Evolutionary conservation across 2,329 filamentous ascomycete species (phyloP).

Genomic region (Incumbomyces delicatus): DNA sequence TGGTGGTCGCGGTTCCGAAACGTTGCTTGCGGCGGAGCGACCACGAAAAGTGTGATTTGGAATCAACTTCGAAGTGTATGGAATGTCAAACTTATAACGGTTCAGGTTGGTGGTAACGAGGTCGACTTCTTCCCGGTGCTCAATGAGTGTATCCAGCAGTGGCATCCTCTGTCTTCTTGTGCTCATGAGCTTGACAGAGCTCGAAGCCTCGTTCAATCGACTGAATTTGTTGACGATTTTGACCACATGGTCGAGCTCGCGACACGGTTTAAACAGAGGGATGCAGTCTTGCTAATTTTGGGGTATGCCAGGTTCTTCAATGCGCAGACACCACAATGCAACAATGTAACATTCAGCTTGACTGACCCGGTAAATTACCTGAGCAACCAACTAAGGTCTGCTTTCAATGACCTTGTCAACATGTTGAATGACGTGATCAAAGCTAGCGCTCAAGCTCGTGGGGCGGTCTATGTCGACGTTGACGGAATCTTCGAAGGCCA

Average conservation of each 20-base stretch:
- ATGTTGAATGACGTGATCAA: constrained; percentile 22
- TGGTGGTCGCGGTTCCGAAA: constrained; percentile 16
- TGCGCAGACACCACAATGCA: constrained; percentile 15
- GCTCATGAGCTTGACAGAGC: constrained; percentile 14
- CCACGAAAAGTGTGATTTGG: constrained; percentile 14
- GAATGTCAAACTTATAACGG: constrained; percentile 18
- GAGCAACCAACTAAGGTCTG: constrained; percentile 17
- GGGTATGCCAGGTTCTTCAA: constrained; percentile 22
- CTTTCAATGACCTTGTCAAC: constrained; percentile 19
- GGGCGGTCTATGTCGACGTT: constrained; percentile 22
- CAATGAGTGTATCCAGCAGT: constrained; percentile 23
- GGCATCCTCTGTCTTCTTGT: constrained; percentile 15
- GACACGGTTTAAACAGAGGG: constrained; percentile 4
- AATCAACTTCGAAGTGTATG: constrained; percentile 13
- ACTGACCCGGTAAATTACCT: constrained; percentile 16
- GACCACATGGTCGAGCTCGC: constrained; percentile 14
- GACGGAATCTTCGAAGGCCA: constrained; percentile 21
- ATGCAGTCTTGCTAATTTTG: constrained; percentile 17
- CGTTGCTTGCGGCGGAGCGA: constrained; percentile 21
- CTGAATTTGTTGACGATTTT: constrained; percentile 14
- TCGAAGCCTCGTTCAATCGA: constrained; percentile 15
- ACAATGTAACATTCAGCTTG: constrained; percentile 20
- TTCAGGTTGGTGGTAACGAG: constrained; percentile 24
- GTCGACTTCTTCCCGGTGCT: constrained; percentile 22
- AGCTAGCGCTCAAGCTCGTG: constrained; percentile 17